Evolutionary conservation across 2,329 filamentous ascomycete species (phyloP).

Genomic region (Ceratocystiopsis brevicomis): DNA sequence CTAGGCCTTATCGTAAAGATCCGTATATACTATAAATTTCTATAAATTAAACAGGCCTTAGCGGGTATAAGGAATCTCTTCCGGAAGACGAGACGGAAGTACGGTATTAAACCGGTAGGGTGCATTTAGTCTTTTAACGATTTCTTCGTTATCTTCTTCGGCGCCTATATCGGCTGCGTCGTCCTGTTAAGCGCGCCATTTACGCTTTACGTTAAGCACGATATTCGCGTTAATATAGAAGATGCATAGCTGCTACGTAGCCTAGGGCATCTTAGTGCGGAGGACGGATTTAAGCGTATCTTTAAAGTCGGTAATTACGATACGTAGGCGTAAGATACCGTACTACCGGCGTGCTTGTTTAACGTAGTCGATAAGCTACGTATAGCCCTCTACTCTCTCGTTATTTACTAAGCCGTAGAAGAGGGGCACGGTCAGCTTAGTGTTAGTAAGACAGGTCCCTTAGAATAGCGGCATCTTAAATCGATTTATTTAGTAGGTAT

Average conservation of each 20-base stretch:
- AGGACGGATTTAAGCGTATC: too few species aligned
- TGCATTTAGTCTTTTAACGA: neutral
- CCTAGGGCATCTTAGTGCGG: too few species aligned
- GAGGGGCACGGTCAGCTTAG: neutral
- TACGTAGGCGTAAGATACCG: neutral
- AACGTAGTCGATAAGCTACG: neutral
- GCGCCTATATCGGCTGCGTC: neutral
- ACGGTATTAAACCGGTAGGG: neutral
- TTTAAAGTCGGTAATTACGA: neutral
- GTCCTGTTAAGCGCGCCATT: too few species aligned
- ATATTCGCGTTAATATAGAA: too few species aligned
- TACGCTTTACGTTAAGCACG: too few species aligned
- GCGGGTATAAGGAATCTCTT: neutral
- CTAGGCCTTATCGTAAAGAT: neutral
- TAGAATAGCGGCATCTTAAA: neutral
- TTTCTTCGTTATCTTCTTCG: neutral
- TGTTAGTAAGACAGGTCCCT: neutral
- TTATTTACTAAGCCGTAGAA: neutral
- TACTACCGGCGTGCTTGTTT: neutral
- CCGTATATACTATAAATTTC: neutral
- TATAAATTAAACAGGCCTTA: neutral
- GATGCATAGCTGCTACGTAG: too few species aligned
- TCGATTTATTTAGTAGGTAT: neutral
- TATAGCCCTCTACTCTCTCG: neutral
- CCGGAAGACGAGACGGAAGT: neutral